Evolutionary conservation across 257 asterid genomes (phyloP).

Genomic region (Ilex aquifolium): DNA sequence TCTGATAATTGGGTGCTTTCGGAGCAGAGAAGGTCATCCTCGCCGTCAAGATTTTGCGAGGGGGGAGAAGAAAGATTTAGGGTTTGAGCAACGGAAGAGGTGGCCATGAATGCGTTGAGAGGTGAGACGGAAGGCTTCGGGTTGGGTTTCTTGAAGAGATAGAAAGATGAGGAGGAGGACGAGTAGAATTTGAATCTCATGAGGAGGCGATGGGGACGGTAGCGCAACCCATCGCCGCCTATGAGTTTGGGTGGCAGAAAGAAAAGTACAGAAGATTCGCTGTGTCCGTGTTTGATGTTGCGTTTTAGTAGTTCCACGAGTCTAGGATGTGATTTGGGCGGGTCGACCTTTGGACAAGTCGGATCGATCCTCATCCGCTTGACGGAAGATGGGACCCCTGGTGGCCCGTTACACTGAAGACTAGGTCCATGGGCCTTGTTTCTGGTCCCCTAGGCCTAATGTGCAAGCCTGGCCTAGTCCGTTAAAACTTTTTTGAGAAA

Average conservation of each 20-base stretch:
- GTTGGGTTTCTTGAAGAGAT: constrained; percentile 10
- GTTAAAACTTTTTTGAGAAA: too few species aligned
- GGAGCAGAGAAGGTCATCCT: constrained; percentile 47
- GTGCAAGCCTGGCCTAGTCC: too few species aligned
- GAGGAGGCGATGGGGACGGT: constrained; percentile 20
- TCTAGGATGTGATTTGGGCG: too few species aligned
- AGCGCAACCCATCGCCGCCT: constrained; percentile 30
- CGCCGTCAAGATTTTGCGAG: constrained; percentile 14
- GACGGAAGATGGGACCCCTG: too few species aligned
- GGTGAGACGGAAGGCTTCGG: constrained; percentile 2
- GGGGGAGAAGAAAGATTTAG: constrained; percentile 23
- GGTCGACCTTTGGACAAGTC: too few species aligned
- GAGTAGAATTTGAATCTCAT: constrained; percentile 34
- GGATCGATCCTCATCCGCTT: too few species aligned
- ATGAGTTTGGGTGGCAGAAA: not conserved
- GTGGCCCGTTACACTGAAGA: too few species aligned
- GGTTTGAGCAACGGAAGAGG: constrained; percentile 16
- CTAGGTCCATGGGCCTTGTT: too few species aligned
- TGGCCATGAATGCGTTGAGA: constrained; percentile 41
- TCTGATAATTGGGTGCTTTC: constrained; percentile 12
- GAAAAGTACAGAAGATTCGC: too few species aligned
- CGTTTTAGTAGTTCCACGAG: too few species aligned
- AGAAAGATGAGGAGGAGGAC: constrained; percentile 7
- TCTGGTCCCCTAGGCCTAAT: too few species aligned
- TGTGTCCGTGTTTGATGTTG: too few species aligned